Evolutionary conservation across 441 rosid genomes (phyloP), one percentile per base, ranked within the genome.

Genomic region (Jatropha podagrica): DNA sequence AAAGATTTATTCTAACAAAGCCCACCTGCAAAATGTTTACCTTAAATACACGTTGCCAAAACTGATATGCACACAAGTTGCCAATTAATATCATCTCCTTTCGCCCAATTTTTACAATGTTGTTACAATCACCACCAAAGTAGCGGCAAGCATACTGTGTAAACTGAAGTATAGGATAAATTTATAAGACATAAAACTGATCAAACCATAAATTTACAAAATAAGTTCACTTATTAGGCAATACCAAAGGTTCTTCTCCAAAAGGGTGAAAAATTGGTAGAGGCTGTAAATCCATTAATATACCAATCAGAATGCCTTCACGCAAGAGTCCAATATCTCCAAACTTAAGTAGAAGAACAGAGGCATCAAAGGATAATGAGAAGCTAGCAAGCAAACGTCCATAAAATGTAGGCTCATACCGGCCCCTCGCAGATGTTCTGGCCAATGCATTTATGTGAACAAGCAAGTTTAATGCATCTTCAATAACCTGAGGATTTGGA

Each of bases 1-100:
- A 71, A 74, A 83, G 70, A 52, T 48, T 46, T 38, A 37, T 60
- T 54, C 18, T 32, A 60, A 77, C n/a, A 23, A 58, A 18, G 26
- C 52, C 68, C 37, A 51, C 65, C 40, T 77, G 60, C 62, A 63
- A 61, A 18, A 20, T 49, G 6, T 58, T 81, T 76, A 92, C 98
- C 93, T 91, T 91, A 81, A 93, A 90, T 77, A 84, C 86, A 69
- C 82, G 89, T 72, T 91, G 96, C 99, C 98, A 95, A 83, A 95
- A 95, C 87, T 90, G 88, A 82, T 84, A 93, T 48, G 98, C 96
- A 77, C 89, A 81, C 46, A 93, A 84, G 80, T 95, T 95, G 68
- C 86, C 99, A 81, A 95, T 78, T 46, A 91, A 80, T 60, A 77
- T 40, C 79, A 69, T 77, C 87, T 93, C 99, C 84, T 82, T 88